phyloP scores from a whole-genome alignment of 1,284 basidiomycete species.

The Trametes versicolor region DNA sequence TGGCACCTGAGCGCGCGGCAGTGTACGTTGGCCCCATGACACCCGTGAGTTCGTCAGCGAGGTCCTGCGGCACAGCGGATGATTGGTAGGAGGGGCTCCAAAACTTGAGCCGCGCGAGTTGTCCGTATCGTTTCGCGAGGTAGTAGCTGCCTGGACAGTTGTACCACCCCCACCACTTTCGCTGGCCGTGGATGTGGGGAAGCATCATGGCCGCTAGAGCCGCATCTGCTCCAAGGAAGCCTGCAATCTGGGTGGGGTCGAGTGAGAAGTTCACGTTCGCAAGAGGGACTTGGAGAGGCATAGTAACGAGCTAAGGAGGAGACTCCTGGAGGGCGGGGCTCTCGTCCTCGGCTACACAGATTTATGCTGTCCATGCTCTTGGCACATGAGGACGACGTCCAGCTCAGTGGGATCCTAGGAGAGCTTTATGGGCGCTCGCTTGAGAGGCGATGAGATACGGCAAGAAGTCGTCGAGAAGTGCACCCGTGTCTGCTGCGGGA shows the following conservation, averaged over 20 bases:
- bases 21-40: conserved; percentile 7
- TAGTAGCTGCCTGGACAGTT: conserved; percentile 27
- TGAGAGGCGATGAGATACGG: neutral
- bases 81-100: conserved; percentile 15
- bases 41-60: conserved; percentile 7
- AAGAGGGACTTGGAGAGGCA: conserved; percentile 14
- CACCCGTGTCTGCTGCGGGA: neutral
- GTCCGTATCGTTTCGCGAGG: conserved; percentile 24
- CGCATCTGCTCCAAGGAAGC: conserved; percentile 27
- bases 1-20: conserved; percentile 7
- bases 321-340: neutral
- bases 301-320: neutral
- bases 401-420: neutral
- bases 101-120: conserved; percentile 19
- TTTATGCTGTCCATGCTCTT: neutral
- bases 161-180: conserved; percentile 30
- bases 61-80: conserved; percentile 5
- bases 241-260: conserved; percentile 22
- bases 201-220: conserved; percentile 24
- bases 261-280: conserved; percentile 14
- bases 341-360: neutral
- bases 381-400: neutral
- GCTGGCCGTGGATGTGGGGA: conserved; percentile 17
- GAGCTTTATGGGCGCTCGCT: neutral
- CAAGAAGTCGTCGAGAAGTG: neutral